These are phyloP conservation scores for Colletotrichum abscissum DNA, from an alignment of 2,329 filamentous ascomycete genomes.

Conservation along the genomic window DNA sequence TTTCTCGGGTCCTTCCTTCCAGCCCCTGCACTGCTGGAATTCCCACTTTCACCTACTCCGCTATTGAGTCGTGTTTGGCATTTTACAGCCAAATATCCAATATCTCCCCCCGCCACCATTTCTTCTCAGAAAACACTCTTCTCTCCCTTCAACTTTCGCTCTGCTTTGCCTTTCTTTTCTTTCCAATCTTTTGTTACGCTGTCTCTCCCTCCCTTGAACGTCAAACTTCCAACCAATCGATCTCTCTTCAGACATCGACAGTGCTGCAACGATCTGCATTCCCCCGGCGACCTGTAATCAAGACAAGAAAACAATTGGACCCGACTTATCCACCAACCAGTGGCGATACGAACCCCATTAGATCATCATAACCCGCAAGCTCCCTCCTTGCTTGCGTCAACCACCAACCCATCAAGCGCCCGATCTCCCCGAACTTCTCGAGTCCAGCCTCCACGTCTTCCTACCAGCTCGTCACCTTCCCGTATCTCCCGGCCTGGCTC, in stretches of 20 bases:
- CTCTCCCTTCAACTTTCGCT: neutral
- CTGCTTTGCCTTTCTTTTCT: neutral
- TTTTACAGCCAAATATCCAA: constrained; percentile 33
- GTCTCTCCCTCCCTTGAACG: constrained; percentile 7
- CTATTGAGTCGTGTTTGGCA: constrained; percentile 30
- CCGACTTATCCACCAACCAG: constrained; percentile 16
- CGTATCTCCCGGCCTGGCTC: neutral
- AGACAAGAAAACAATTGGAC: constrained; percentile 11
- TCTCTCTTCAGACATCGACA: neutral
- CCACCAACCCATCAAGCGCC: constrained; percentile 7
- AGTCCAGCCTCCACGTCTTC: neutral
- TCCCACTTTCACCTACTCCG: constrained; percentile 24
- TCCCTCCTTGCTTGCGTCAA: constrained; percentile 23
- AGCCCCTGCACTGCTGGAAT: constrained; percentile 28
- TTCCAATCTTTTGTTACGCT: neutral
- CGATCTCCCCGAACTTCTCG: constrained; percentile 9
- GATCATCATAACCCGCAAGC: constrained; percentile 26
- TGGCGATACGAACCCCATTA: constrained; percentile 13
- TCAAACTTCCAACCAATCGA: constrained; percentile 18
- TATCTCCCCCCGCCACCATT: constrained; percentile 29
- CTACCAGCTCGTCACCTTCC: neutral
- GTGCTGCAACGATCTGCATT: constrained; percentile 20
- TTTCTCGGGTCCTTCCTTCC: constrained; percentile 24
- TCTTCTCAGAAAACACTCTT: neutral
- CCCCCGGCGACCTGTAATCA: constrained; percentile 1